Conservation (phyloP, 2,329 filamentous ascomycete genomes). For the Keithomyces neogunnii region DNA sequence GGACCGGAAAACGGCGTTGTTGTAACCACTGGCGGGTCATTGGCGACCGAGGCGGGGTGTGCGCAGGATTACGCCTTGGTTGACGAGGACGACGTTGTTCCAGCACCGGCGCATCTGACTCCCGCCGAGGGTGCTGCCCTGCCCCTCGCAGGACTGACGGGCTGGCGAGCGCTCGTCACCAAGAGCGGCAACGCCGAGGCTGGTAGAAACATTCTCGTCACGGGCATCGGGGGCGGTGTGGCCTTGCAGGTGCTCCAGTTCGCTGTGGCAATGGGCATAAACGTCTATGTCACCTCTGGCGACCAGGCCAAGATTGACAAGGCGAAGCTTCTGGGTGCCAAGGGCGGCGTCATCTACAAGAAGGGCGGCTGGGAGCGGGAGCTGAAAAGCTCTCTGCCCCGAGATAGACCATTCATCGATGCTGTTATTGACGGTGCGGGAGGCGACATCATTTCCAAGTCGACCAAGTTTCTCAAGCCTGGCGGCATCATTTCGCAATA, state of each 20-base stretch:
- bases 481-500: conserved; percentile 82
- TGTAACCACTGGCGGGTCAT: conserved; percentile 64
- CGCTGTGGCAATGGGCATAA: conserved; percentile 62
- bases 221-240: conserved; percentile 88
- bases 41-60: conserved; percentile 53
- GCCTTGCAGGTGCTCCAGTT: conserved; percentile 76
- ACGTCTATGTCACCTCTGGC: conserved; percentile 72
- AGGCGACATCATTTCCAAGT: conserved; percentile 67
- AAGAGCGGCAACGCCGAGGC: conserved; percentile 59
- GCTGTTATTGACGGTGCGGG: conserved; percentile 86
- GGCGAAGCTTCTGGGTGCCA: conserved; percentile 65
- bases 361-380: conserved; percentile 74
- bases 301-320: conserved; percentile 65
- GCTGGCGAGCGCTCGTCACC: conserved; percentile 73
- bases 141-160: conserved; percentile 78
- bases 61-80: conserved; percentile 66
- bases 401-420: conserved; percentile 62
- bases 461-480: conserved; percentile 59
- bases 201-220: conserved; percentile 72
- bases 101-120: conserved; percentile 62
- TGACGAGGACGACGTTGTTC: conserved; percentile 64
- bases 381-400: conserved; percentile 52
- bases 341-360: conserved; percentile 74
- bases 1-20: conserved; percentile 59
- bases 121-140: conserved; percentile 72